Percentiles rank a stretch among this genome's conserved stretches.
Evolutionary conservation across 192 early-diverging fungal genomes (phyloP).

Genomic region (Backusella tuberculispora): DNA sequence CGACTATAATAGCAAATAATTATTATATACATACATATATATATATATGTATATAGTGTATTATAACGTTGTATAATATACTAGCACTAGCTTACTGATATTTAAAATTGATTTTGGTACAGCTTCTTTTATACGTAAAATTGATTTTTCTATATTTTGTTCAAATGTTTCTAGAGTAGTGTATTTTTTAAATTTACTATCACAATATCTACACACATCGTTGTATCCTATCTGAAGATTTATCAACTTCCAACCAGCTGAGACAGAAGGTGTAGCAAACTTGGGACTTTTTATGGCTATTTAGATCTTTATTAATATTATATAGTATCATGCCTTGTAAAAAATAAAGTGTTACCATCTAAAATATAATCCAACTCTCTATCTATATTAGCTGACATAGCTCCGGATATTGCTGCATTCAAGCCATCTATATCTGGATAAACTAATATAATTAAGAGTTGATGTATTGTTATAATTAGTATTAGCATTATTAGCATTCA

Average conservation of each 20-base stretch:
- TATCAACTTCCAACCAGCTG: neutral
- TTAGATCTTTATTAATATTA: too few species aligned
- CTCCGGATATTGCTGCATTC: constrained; percentile 3
- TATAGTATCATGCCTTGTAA: too few species aligned
- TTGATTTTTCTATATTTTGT: neutral
- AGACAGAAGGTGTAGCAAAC: neutral
- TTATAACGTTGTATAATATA: too few species aligned
- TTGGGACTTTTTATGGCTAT: neutral
- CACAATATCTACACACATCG: neutral
- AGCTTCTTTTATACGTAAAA: neutral
- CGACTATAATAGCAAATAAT: neutral
- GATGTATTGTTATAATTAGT: neutral
- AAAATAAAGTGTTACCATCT: neutral
- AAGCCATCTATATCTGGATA: neutral
- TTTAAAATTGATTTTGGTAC: neutral
- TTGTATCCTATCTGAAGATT: neutral
- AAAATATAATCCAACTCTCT: neutral
- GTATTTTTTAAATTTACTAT: neutral
- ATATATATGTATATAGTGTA: too few species aligned
- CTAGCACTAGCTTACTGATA: neutral
- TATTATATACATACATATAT: too few species aligned
- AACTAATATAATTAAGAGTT: too few species aligned
- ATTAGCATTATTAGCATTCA: neutral
- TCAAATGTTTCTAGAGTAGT: neutral
- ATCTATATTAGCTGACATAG: neutral